phyloP scores from a whole-genome alignment of 176 grass and related monocot genomes.

The Oryza glaberrima region DNA sequence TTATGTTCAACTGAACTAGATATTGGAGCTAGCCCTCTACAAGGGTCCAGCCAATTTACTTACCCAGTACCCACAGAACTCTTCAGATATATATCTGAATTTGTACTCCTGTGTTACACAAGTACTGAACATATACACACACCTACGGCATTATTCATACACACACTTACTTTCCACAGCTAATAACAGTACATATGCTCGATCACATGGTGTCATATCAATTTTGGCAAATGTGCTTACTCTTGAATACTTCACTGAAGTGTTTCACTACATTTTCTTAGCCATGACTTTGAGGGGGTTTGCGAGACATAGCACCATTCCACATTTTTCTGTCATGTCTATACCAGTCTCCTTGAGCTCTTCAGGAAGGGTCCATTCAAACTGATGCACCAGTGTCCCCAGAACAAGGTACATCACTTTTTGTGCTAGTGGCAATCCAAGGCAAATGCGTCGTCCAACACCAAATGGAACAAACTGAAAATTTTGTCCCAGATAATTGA shows the following conservation, averaged over 20 bases:
- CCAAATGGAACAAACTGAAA: slow-evolving; percentile 48
- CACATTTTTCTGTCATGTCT: slow-evolving; percentile 47
- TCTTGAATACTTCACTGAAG: too few relatives aligned
- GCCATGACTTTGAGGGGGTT: slow-evolving; percentile 9
- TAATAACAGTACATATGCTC: too few relatives aligned
- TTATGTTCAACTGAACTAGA: neutral
- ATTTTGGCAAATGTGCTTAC: too few relatives aligned
- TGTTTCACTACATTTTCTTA: too few relatives aligned
- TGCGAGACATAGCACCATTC: slow-evolving; percentile 25
- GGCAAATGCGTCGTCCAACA: slow-evolving; percentile 44
- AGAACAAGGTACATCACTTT: slow-evolving; percentile 42
- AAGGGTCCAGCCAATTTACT: too few relatives aligned
- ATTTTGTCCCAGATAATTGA: slow-evolving; percentile 24
- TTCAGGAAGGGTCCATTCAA: slow-evolving; percentile 33
- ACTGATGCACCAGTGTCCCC: slow-evolving; percentile 32
- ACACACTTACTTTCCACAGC: too few relatives aligned
- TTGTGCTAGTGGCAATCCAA: slow-evolving; percentile 35
- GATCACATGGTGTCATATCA: too few relatives aligned
- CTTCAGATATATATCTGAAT: neutral
- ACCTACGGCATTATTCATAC: neutral
- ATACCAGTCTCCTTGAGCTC: neutral
- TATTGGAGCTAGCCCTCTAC: neutral
- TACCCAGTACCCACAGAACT: neutral
- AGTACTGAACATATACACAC: neutral
- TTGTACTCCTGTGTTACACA: neutral